Base-by-base conservation (phyloP, 2,329 filamentous ascomycete species). In the Podosphaera leucotricha region DNA sequence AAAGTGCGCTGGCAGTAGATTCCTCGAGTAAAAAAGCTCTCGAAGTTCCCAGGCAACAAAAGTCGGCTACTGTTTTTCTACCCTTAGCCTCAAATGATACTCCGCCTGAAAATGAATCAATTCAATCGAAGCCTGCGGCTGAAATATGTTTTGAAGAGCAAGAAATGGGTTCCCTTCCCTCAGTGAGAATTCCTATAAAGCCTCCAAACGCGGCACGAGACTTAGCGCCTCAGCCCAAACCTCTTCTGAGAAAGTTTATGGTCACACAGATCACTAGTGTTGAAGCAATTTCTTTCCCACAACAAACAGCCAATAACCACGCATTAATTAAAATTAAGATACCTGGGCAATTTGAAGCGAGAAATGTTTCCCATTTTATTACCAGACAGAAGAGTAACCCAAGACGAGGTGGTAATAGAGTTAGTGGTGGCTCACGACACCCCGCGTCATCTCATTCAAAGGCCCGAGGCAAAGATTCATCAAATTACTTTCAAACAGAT, bases 101-200 rank as follows among this genome's bases (percentile, higher is more conserved):
- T 4, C 63, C 55, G 16, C 57, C 59, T 22, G 64, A 64, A 40
- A 60, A 63, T 44, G 62, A 62, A 41, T 64, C 66, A 24, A 57
- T 68, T 18, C 66, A 66, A 15, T 75, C 74, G 3, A 80, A 77
- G 54, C 73, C 74, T 41, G 78, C 83, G 61, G 78, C 80, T 5
- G 80, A 84, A 49, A 77, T 81, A 48, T 82, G 81, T 50, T 86
- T 86, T 50, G 80, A 83, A 55, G 78, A 84, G 54, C 78, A 81
- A 54, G 79, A 85, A 57, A 80, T 80, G 64, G 80, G 80, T 2
- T 85, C 80, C 6, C 61, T 83, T n/a, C 80, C 80, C 0, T 67
- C 71, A 19, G 73, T 85, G 20, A 71, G 70, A 44, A 62, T 85
- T n/a, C 80, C 80, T 6, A 65, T 67, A 40, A 68, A 67, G 46